phyloP scores from a whole-genome alignment of 305 asterid genomes.

The Fraxinus ornus region DNA sequence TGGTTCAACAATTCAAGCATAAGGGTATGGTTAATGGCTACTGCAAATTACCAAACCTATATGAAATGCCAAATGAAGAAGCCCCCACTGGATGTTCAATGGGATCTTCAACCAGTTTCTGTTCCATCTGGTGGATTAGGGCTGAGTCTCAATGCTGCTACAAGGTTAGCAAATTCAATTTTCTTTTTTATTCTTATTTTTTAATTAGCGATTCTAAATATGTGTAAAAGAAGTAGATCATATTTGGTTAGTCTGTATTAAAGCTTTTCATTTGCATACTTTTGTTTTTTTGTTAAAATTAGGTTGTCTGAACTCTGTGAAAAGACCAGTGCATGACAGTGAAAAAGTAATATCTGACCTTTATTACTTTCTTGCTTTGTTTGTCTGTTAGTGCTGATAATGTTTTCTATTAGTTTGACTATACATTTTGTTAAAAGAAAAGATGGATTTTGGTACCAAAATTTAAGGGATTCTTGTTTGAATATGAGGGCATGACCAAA shows the following conservation, averaged over 20 bases:
- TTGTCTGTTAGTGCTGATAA: constrained; percentile 21
- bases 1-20: constrained; percentile 35
- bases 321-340: constrained; percentile 19
- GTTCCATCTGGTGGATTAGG: constrained; percentile 72
- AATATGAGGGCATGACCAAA: neutral
- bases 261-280: neutral
- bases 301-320: constrained; percentile 20
- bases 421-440: constrained; percentile 4
- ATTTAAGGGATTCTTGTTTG: neutral
- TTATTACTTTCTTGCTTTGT: constrained; percentile 25
- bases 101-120: constrained; percentile 74
- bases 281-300: neutral
- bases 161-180: constrained; percentile 40
- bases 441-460: constrained; percentile 8
- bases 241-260: neutral
- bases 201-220: neutral
- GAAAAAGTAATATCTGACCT: constrained; percentile 23
- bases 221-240: neutral
- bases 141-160: constrained; percentile 58
- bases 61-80: constrained; percentile 70
- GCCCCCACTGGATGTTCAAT: constrained; percentile 68
- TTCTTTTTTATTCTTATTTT: neutral
- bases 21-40: constrained; percentile 74
- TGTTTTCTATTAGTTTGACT: constrained; percentile 9
- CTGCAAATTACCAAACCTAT: constrained; percentile 72